These are phyloP conservation scores for Flaveria linearis DNA, from an alignment of 129 eudicot genomes.

Conservation along the genomic window DNA sequence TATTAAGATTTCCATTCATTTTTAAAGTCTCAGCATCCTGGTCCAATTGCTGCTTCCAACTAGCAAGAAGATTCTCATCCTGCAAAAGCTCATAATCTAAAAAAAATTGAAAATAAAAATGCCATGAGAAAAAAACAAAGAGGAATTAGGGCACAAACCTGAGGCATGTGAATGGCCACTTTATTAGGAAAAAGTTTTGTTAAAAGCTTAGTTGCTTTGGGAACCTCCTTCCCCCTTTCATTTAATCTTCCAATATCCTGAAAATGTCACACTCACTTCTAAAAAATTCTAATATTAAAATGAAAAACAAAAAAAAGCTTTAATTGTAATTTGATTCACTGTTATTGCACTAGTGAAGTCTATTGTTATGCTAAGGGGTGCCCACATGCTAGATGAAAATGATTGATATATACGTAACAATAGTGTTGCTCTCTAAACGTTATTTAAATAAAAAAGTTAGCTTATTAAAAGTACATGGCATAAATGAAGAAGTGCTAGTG, in stretches of 20 bases:
- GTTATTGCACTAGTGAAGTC: neutral
- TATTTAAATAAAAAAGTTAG: neutral
- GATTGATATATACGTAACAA: neutral
- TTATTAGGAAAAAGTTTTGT: constrained; percentile 80
- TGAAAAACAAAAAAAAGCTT: neutral
- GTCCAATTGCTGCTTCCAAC: constrained; percentile 82
- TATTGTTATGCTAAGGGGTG: neutral
- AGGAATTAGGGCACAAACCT: constrained; percentile 53
- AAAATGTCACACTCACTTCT: neutral
- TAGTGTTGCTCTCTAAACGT: neutral
- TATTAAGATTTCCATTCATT: constrained; percentile 65
- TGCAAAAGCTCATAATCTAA: constrained; percentile 32
- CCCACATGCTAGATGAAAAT: neutral
- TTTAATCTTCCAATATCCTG: constrained; percentile 89
- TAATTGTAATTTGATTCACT: neutral
- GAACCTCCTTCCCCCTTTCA: constrained; percentile 70
- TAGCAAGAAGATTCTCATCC: constrained; percentile 80
- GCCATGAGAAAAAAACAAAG: neutral
- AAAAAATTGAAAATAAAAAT: neutral
- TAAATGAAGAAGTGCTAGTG: neutral
- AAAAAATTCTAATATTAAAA: neutral
- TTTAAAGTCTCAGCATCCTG: constrained; percentile 77
- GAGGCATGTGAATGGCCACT: constrained; percentile 92
- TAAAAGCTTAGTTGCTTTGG: constrained; percentile 71
- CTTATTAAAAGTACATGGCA: neutral